Evolutionary conservation across 179 eudicot species (phyloP).

Genomic region (Sideroxylon spinosum): DNA sequence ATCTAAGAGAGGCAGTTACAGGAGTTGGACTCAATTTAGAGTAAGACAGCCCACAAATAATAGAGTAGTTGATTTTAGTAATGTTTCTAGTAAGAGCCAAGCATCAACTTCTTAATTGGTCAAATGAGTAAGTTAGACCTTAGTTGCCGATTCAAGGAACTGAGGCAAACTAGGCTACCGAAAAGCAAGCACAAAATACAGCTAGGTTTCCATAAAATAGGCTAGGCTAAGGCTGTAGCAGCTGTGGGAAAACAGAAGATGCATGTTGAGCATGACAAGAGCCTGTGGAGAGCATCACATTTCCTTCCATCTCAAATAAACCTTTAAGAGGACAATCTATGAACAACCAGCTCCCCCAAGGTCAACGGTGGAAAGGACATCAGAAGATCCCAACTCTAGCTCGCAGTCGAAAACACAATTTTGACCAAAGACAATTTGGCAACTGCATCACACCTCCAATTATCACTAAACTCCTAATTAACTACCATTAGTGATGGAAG

Average conservation of each 20-base stretch:
- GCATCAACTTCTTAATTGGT: neutral
- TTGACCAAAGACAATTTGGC: neutral
- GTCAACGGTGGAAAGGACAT: neutral
- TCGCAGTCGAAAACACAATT: neutral
- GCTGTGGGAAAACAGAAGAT: neutral
- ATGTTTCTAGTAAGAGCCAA: neutral
- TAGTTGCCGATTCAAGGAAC: too few species aligned
- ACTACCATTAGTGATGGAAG: neutral
- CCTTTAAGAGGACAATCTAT: neutral
- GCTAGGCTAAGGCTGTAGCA: neutral
- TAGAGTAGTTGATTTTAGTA: neutral
- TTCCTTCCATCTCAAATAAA: slow-evolving; percentile 2
- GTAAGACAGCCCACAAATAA: neutral
- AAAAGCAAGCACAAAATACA: too few species aligned
- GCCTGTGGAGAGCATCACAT: neutral
- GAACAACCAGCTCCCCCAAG: neutral
- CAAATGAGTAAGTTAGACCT: too few species aligned
- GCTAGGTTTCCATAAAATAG: neutral
- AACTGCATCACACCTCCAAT: neutral
- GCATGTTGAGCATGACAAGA: neutral
- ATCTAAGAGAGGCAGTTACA: neutral
- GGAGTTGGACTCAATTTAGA: neutral
- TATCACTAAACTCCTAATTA: neutral
- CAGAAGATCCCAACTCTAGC: neutral
- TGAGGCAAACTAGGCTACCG: too few species aligned